These are phyloP conservation scores for Termitomyces sp. DNA, from an alignment of 768 basidiomycete genomes.

Conservation along the genomic window DNA sequence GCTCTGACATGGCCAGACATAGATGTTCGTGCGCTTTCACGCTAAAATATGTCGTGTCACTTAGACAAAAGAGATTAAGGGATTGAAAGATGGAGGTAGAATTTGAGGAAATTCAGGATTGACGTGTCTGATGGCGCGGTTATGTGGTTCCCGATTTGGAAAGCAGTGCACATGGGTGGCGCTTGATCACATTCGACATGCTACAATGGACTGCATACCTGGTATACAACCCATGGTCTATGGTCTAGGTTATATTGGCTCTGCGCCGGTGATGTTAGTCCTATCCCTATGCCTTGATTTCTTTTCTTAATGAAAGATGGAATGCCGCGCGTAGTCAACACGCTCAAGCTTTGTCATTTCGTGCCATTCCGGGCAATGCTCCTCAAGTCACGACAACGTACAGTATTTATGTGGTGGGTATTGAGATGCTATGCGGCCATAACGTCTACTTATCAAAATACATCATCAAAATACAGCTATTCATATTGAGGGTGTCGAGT, in stretches of 20 bases:
- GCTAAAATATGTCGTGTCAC: conserved; percentile 5
- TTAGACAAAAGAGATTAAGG: background rate
- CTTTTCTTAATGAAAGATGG: no score
- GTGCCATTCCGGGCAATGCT: no score
- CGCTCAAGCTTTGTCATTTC: no score
- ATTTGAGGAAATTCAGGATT: conserved; percentile 6
- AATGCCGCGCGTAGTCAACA: background rate
- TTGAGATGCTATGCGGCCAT: no score
- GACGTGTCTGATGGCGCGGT: conserved; percentile 11
- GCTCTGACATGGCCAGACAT: conserved; percentile 56
- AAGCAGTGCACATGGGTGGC: background rate
- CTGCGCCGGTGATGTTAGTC: no score
- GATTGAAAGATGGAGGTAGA: conserved; percentile 2
- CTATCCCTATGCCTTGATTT: no score
- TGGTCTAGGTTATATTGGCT: no score
- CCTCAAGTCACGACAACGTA: no score
- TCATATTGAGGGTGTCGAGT: no score
- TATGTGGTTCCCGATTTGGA: background rate
- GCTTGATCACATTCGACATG: background rate
- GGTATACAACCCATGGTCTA: background rate
- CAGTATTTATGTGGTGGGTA: no score
- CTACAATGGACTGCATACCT: background rate
- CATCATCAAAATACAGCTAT: no score
- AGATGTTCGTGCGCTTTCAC: conserved; percentile 8
- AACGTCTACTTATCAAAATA: no score